Conservation (phyloP, 1,284 basidiomycete genomes). For the Exsudoporus floridanus region DNA sequence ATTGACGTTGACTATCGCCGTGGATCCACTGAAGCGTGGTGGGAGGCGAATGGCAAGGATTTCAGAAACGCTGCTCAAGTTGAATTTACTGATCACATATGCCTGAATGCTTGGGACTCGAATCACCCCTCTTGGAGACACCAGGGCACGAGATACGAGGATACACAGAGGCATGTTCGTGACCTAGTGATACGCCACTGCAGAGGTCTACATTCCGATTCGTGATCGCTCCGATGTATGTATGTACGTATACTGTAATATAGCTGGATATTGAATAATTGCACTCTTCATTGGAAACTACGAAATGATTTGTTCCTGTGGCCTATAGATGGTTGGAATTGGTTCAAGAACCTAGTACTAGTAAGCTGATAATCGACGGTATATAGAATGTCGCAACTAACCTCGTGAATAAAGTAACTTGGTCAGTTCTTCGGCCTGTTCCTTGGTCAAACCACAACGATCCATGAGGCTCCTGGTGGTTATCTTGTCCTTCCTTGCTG, state of each 20-base stretch:
- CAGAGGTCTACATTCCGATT: background rate
- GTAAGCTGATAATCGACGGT: constrained; percentile 1
- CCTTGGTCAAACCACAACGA: constrained; percentile 20
- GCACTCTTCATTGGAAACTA: background rate
- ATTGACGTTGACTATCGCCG: constrained; percentile 24
- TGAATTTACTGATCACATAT: constrained; percentile 24
- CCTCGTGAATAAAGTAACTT: constrained; percentile 12
- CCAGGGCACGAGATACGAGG: constrained; percentile 14
- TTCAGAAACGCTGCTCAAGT: constrained; percentile 9
- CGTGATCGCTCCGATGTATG: constrained; percentile 8
- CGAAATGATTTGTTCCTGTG: background rate
- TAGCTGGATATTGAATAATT: background rate
- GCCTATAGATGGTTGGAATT: background rate
- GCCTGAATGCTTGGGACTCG: constrained; percentile 20
- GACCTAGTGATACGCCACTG: constrained; percentile 23
- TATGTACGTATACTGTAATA: background rate
- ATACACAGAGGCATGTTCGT: constrained; percentile 21
- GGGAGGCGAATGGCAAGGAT: constrained; percentile 24
- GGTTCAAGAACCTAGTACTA: constrained; percentile 1
- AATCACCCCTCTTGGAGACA: constrained; percentile 27
- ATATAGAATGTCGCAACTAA: background rate
- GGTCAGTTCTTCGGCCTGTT: constrained; percentile 23
- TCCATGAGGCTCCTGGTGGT: constrained; percentile 8
- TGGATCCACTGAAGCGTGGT: constrained; percentile 32
- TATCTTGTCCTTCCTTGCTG: constrained; percentile 14